A percentile compares a stretch with the other conserved stretches of the same genome.
Conservation (phyloP, 345 rosid genomes). For the Camelina neglecta region DNA sequence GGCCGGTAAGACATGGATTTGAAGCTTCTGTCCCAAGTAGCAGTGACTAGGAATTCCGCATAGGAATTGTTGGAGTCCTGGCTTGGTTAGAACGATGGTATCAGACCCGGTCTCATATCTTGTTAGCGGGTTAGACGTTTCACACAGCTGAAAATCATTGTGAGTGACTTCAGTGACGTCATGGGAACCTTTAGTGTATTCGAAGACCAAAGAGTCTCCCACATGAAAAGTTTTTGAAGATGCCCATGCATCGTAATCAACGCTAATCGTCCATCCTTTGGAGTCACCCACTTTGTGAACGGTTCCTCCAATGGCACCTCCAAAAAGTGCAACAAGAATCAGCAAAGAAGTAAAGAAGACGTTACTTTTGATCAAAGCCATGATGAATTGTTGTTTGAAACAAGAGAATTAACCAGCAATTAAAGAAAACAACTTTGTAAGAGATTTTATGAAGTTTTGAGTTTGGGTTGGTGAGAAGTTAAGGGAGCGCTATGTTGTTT, state of each 20-base stretch:
- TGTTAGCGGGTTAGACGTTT: background rate
- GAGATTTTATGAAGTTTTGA: too few species aligned
- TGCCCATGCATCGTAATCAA: conserved; percentile 19
- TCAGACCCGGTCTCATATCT: conserved; percentile 14
- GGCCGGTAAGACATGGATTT: conserved; percentile 11
- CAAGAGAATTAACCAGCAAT: too few species aligned
- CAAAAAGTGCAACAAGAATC: background rate
- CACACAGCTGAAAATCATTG: conserved; percentile 5
- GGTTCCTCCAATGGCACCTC: conserved; percentile 2
- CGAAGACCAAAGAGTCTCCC: conserved; percentile 27
- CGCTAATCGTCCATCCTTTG: conserved; percentile 10
- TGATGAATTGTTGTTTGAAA: background rate
- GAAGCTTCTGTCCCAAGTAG: conserved; percentile 6
- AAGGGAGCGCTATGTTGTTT: too few species aligned
- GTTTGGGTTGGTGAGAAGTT: too few species aligned
- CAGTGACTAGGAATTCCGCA: conserved; percentile 17
- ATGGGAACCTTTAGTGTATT: conserved; percentile 19
- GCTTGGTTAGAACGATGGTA: conserved; percentile 9
- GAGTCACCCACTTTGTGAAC: conserved; percentile 16
- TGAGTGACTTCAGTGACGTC: conserved; percentile 26
- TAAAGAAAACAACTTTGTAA: too few species aligned
- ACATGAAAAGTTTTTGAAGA: conserved; percentile 30
- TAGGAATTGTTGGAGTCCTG: conserved; percentile 18
- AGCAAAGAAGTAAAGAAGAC: background rate
- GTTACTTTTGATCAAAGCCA: background rate